A percentile compares a stretch with the other conserved stretches of the same genome.
Evolutionary conservation across 495 filamentous ascomycete species (phyloP).

Genomic region (Annulohypoxylon moriforme): DNA sequence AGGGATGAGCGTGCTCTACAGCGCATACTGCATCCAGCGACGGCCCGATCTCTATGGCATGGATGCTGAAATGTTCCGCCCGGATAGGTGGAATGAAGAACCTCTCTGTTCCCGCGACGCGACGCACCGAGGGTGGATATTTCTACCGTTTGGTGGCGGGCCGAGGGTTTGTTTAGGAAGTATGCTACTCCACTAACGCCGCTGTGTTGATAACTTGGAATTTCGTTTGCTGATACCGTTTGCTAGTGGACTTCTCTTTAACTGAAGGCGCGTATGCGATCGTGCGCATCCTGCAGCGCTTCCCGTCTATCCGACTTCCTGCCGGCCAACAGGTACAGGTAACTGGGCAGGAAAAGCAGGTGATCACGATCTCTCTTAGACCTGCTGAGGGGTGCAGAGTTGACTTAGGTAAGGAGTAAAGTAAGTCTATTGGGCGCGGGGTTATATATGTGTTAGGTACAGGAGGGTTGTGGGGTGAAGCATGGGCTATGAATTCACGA

Average conservation of each 20-base stretch:
- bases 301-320: conserved; percentile 31
- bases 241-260: conserved; percentile 41
- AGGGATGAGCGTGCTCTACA: conserved; percentile 51
- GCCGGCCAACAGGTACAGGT: conserved; percentile 28
- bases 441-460: background rate
- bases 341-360: conserved; percentile 34
- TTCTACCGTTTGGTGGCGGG: conserved; percentile 32
- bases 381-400: conserved; percentile 36
- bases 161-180: conserved; percentile 25
- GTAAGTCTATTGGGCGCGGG: background rate
- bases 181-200: conserved; percentile 10
- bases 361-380: conserved; percentile 30
- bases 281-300: conserved; percentile 51
- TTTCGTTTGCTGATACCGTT: background rate
- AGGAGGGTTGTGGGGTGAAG: background rate
- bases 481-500: conserved; percentile 16
- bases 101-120: conserved; percentile 23
- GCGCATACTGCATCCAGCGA: conserved; percentile 67
- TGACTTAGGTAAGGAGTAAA: conserved; percentile 22
- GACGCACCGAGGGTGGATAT: conserved; percentile 31
- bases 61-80: conserved; percentile 65
- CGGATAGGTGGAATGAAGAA: conserved; percentile 67
- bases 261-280: conserved; percentile 50
- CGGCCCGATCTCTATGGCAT: conserved; percentile 65
- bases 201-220: background rate